These are phyloP conservation scores for Cichorium intybus DNA, from an alignment of 140 eudicot genomes.

Conservation along the genomic window DNA sequence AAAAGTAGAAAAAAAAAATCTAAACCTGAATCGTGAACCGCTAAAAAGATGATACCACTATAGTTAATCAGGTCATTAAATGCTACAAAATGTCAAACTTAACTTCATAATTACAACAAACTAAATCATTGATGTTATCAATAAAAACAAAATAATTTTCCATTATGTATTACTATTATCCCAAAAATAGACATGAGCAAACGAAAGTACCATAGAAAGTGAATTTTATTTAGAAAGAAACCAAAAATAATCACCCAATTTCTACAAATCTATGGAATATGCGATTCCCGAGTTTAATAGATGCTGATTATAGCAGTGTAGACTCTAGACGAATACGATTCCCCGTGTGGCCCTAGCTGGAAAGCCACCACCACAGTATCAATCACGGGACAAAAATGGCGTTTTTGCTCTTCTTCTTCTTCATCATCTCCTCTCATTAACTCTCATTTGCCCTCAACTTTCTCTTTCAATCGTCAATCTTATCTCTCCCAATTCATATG, in stretches of 20 bases:
- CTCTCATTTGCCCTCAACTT: slow-evolving; percentile 10
- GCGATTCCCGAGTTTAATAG: background rate
- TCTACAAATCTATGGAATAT: background rate
- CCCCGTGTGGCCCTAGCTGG: slow-evolving; percentile 15
- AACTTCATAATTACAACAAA: too few species aligned
- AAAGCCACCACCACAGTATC: slow-evolving; percentile 8
- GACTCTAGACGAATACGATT: background rate
- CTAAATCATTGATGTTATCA: too few species aligned
- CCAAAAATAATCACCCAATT: background rate
- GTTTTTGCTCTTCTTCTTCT: slow-evolving; percentile 17
- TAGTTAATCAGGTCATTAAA: too few species aligned
- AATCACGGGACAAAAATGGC: slow-evolving; percentile 14
- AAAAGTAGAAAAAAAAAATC: too few species aligned
- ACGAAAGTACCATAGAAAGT: too few species aligned
- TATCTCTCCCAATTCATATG: slow-evolving; percentile 5
- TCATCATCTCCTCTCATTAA: slow-evolving; percentile 1
- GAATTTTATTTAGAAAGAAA: background rate
- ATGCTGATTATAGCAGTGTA: background rate
- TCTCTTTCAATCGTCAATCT: slow-evolving; percentile 11
- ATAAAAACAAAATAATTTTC: too few species aligned
- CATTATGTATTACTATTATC: too few species aligned
- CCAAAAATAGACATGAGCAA: too few species aligned
- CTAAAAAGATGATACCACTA: too few species aligned
- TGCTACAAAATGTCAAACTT: too few species aligned
- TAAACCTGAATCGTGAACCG: too few species aligned